Conservation (phyloP, 306 rosid genomes). For the Quercus agrifolia region DNA sequence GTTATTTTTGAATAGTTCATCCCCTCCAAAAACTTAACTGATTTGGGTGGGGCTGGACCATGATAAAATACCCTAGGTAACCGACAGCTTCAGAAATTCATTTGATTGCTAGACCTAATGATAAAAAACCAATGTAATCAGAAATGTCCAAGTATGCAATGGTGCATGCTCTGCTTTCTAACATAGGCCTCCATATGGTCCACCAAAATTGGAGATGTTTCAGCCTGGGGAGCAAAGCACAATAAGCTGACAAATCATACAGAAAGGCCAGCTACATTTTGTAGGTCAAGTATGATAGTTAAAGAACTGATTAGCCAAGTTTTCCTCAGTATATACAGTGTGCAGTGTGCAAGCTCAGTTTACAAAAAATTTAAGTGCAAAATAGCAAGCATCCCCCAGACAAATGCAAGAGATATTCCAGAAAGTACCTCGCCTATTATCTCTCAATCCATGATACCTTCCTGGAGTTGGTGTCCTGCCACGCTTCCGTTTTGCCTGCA, state of each 20-base stretch:
- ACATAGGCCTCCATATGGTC: not conserved
- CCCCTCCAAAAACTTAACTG: not conserved
- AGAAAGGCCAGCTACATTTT: not conserved
- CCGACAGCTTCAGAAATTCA: not conserved
- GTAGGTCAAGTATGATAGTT: not conserved
- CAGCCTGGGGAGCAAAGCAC: not conserved
- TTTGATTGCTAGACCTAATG: not conserved
- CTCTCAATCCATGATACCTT: conserved; percentile 44
- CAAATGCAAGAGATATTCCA: not conserved
- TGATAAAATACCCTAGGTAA: not conserved
- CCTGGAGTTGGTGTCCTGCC: conserved; percentile 52
- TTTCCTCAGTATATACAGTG: not conserved
- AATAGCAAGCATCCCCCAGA: not conserved
- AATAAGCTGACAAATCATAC: not conserved
- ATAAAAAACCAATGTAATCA: not conserved
- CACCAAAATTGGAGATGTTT: not conserved
- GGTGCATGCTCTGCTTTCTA: not conserved
- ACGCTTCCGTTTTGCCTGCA: conserved; percentile 54
- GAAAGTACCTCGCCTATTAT: conserved; percentile 28
- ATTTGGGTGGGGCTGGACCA: not conserved
- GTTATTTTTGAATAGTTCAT: not conserved
- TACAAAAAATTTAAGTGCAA: not conserved
- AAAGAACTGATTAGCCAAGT: not conserved
- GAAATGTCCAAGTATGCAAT: not conserved
- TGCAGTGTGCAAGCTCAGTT: not conserved